Conservation (phyloP, 176 grass and related monocot genomes). For the Oropetium thomaeum region DNA sequence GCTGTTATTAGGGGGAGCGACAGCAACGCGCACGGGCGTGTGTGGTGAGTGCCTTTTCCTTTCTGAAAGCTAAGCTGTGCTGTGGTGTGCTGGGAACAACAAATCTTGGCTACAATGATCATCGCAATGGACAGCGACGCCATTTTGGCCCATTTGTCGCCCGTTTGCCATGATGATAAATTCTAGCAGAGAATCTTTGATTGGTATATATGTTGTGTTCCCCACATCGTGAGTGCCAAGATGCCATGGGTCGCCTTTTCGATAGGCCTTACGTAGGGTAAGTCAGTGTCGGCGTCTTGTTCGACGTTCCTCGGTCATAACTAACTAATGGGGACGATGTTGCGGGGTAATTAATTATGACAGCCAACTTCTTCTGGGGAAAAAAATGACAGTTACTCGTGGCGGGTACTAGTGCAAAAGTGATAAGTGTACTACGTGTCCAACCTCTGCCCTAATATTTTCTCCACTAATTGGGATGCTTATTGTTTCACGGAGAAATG, state of each 20-base stretch:
- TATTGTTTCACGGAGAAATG: constrained; percentile 6
- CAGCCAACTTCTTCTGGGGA: constrained; percentile 3
- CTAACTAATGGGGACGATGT: not conserved
- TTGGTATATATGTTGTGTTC: constrained; percentile 40
- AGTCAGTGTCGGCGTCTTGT: constrained; percentile 26
- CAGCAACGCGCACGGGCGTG: constrained; percentile 13
- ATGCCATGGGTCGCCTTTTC: constrained; percentile 33
- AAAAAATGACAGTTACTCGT: not conserved
- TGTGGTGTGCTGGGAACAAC: not conserved
- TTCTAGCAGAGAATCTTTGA: constrained; percentile 43
- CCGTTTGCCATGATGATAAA: not conserved
- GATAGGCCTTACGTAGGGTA: constrained; percentile 17
- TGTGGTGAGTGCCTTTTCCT: not conserved
- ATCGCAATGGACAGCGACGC: constrained; percentile 29
- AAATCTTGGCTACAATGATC: constrained; percentile 2
- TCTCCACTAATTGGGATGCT: constrained; percentile 8
- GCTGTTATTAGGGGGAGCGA: constrained; percentile 5
- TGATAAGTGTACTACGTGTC: constrained; percentile 11
- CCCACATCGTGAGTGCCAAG: constrained; percentile 34
- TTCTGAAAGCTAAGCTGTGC: too few relatives aligned
- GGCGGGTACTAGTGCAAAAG: not conserved
- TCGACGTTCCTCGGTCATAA: constrained; percentile 17
- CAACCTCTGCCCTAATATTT: not conserved
- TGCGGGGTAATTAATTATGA: too few relatives aligned
- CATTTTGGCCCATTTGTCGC: constrained; percentile 6